phyloP scores from a whole-genome alignment of 225 moss, liverwort and hornwort species.

The Polytrichum formosum region DNA sequence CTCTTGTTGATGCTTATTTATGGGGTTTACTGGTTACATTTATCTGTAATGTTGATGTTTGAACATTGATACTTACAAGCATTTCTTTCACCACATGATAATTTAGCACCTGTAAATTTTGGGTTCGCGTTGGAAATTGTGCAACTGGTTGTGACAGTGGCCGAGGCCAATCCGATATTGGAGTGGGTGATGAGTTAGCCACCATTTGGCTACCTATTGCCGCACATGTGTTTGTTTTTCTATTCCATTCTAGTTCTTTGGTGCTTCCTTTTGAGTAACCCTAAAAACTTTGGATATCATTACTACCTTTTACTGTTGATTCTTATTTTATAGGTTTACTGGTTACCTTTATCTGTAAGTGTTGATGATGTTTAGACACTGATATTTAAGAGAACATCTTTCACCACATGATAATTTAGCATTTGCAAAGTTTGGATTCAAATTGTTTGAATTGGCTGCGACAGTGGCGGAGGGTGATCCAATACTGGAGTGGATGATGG shows the following conservation, averaged over 20 bases:
- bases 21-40: background rate
- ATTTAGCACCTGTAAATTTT: background rate
- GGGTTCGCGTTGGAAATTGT: background rate
- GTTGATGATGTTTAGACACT: background rate
- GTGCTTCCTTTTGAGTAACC: too few relatives aligned
- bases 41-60: background rate
- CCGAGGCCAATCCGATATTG: slow-evolving; percentile 59
- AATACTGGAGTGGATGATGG: slow-evolving; percentile 70
- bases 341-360: background rate
- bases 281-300: background rate
- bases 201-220: too few relatives aligned
- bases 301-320: too few relatives aligned
- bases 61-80: background rate
- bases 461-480: slow-evolving; percentile 73
- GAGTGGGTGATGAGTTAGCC: slow-evolving; percentile 63
- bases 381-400: background rate
- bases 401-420: background rate
- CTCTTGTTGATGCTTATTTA: background rate
- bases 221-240: too few relatives aligned
- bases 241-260: too few relatives aligned
- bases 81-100: background rate
- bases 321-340: too few relatives aligned
- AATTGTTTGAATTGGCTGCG: background rate
- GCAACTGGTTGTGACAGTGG: slow-evolving; percentile 27
- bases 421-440: background rate